A percentile compares a stretch with the other conserved stretches of the same genome.
Conservation (phyloP, 768 basidiomycete species). For the Termitomyces sp. region DNA sequence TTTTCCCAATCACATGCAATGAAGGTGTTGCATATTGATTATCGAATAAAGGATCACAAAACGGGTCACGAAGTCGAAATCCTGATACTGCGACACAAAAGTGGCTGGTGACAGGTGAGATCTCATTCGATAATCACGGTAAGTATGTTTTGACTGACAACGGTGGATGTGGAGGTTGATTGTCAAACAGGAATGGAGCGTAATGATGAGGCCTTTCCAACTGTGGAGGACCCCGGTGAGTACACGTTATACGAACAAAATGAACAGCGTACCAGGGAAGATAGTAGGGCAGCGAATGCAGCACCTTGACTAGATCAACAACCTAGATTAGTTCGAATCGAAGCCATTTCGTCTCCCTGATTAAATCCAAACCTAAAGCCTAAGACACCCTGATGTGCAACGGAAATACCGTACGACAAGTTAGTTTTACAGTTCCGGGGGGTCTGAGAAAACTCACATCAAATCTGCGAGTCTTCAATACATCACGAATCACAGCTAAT, state of each 20-base stretch:
- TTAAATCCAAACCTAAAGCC: constrained; percentile 59
- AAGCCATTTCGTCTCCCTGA: neutral
- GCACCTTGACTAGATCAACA: constrained; percentile 61
- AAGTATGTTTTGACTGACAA: constrained; percentile 46
- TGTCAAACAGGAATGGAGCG: constrained; percentile 59
- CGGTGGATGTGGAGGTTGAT: constrained; percentile 66
- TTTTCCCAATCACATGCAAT: constrained; percentile 73
- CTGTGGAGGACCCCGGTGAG: constrained; percentile 16
- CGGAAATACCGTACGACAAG: neutral
- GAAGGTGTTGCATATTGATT: constrained; percentile 63
- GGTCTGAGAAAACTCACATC: constrained; percentile 44
- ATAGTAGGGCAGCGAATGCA: constrained; percentile 63
- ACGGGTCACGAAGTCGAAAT: constrained; percentile 49
- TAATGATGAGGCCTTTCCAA: constrained; percentile 39
- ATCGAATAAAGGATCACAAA: constrained; percentile 45
- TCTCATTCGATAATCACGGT: neutral
- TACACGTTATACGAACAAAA: constrained; percentile 1
- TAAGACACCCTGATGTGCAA: constrained; percentile 55
- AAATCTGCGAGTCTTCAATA: constrained; percentile 55
- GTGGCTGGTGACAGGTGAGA: constrained; percentile 32
- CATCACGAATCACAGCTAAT: constrained; percentile 46
- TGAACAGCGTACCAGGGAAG: constrained; percentile 51
- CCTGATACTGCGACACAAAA: constrained; percentile 78
- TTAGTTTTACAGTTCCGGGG: constrained; percentile 5
- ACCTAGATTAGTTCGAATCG: neutral